Percentiles rank a stretch among this genome's conserved stretches.
These are phyloP conservation scores for Dactylellina parvicollis DNA, from an alignment of 2,329 filamentous ascomycete genomes.

Conservation along the genomic window DNA sequence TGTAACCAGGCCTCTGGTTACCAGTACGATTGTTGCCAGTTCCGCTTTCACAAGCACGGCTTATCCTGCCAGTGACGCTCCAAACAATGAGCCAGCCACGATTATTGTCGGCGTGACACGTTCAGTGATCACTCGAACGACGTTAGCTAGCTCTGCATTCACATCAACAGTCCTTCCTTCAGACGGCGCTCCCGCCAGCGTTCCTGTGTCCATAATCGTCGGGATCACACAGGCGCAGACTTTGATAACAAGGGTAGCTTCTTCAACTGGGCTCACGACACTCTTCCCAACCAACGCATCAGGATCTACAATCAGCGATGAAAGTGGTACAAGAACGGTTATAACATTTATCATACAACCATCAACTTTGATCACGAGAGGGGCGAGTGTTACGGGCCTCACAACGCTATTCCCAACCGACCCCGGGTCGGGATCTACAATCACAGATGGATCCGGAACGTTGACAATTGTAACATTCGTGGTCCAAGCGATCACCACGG, in stretches of 20 bases:
- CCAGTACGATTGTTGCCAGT: neutral
- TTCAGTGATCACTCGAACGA: neutral
- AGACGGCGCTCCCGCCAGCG: too few relatives aligned
- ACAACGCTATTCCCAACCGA: neutral
- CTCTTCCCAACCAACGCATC: too few relatives aligned
- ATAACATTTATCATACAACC: neutral
- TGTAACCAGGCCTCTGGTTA: too few relatives aligned
- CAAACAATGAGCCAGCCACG: neutral
- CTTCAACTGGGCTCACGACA: too few relatives aligned
- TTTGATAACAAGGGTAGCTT: too few relatives aligned
- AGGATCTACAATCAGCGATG: neutral
- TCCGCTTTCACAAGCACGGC: neutral
- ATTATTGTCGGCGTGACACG: neutral
- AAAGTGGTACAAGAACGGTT: neutral
- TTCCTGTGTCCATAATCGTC: too few relatives aligned
- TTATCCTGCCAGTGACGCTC: neutral
- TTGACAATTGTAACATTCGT: neutral
- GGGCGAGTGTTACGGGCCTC: neutral
- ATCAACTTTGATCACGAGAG: neutral
- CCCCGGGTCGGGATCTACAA: conserved; percentile 5
- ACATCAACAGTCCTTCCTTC: too few relatives aligned
- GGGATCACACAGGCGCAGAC: too few relatives aligned
- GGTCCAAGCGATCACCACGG: neutral
- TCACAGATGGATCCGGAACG: neutral
- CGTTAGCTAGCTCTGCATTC: neutral